Evolutionary conservation across 306 rosid genomes (phyloP), one percentile per base, ranked within the genome.

Genomic region (Chamaecrista fasciculata): DNA sequence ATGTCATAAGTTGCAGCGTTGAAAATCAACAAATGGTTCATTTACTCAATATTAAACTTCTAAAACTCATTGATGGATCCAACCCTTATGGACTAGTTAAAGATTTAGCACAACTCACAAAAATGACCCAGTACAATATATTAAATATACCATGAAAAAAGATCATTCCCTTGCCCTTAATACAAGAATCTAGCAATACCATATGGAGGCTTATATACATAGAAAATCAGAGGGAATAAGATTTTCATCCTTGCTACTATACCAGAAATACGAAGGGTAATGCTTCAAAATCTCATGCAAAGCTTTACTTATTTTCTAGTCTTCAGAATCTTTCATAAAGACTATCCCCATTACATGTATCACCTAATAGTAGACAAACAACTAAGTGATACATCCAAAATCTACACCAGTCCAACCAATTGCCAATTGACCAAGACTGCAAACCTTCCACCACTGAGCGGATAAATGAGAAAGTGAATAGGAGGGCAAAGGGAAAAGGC

Each of bases 21-120:
- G 68, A 76, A 76, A 59, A 39, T 39, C 66, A 72, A 37, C 7
- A 37, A 49, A 48, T 25, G 19, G 52, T 43, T 64, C 77, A 64
- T 67, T 53, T 23, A 39, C 23, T 57, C 46, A 50, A 49, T 66
- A 69, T 64, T 51, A 44, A 28, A 64, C 57, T 56, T 57, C 62
- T 15, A 31, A 62, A 73, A 42, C 34, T 15, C 59, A 70, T 55
- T 49, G 42, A 37, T 33, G 40, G 28, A 72, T 67, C 69, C 29
- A 53, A 10, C 53, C 26, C 65, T 60, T 20, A 50, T 19, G 46
- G 42, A 51, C 18, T 2, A 60, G 42, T 18, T 16, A 63, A 52
- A 46, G 42, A n/a, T 33, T 25, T 8, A 11, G 42, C 25, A 46
- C 42, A 65, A 56, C 25, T 34, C 50, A 46, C 11, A 48, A 46